phyloP scores from a whole-genome alignment of 257 asterid species.

The Phtheirospermum japonicum region DNA sequence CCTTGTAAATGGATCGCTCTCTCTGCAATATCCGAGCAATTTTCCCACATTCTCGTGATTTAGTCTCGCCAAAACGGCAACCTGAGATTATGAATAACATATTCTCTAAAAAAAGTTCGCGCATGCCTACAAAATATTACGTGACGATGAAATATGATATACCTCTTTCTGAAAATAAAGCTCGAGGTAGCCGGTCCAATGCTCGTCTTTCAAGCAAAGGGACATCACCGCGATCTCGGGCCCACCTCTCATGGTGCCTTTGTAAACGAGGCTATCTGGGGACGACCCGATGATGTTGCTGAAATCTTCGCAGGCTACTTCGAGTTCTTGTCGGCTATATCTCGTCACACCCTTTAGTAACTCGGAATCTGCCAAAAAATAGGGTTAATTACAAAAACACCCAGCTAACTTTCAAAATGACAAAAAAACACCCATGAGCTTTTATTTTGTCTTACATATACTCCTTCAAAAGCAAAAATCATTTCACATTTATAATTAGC shows the following conservation, averaged over 20 bases:
- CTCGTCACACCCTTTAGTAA: constrained; percentile 58
- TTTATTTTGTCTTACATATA: no score
- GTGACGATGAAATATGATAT: not conserved
- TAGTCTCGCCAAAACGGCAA: constrained; percentile 72
- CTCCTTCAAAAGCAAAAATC: no score
- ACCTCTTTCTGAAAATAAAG: constrained; percentile 90
- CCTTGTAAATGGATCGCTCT: constrained; percentile 65
- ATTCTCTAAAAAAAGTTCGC: not conserved
- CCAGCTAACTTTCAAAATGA: no score
- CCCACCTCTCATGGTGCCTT: constrained; percentile 80
- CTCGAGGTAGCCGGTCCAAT: constrained; percentile 76
- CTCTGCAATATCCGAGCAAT: constrained; percentile 78
- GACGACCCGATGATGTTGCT: constrained; percentile 79
- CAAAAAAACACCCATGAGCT: no score
- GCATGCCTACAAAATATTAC: not conserved
- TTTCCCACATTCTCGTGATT: constrained; percentile 81
- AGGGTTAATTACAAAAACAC: no score
- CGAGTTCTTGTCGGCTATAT: constrained; percentile 79
- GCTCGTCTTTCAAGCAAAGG: constrained; percentile 70
- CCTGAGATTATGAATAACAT: constrained; percentile 42
- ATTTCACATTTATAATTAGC: no score
- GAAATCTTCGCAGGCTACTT: constrained; percentile 90
- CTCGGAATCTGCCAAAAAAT: constrained; percentile 73
- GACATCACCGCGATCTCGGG: constrained; percentile 81
- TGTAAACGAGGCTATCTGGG: constrained; percentile 65